Conservation (phyloP, 768 basidiomycete genomes). For the Hirschioporus abietinus region DNA sequence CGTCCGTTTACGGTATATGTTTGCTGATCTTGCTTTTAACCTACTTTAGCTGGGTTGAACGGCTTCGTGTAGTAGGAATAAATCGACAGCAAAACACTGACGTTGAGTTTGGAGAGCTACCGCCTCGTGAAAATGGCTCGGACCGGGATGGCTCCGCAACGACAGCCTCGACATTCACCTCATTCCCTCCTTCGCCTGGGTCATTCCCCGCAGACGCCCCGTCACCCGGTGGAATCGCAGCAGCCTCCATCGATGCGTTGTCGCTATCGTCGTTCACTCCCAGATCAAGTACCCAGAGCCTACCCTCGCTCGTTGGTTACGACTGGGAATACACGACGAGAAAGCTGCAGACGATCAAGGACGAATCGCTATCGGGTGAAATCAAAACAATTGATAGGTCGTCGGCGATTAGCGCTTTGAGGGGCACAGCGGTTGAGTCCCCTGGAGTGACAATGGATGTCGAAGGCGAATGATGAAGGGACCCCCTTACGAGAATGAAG, state of each 20-base stretch:
- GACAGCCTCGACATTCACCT: not conserved
- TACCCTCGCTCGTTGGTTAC: not conserved
- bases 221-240: not conserved
- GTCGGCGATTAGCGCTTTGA: not conserved
- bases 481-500: not conserved
- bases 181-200: not conserved
- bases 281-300: not conserved
- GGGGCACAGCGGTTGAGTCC: not conserved
- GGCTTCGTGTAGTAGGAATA: conserved; percentile 70
- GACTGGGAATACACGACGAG: not conserved
- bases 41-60: conserved; percentile 68
- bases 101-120: not conserved
- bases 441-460: not conserved
- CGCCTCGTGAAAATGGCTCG: not conserved
- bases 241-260: not conserved
- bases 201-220: not conserved
- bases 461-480: not conserved
- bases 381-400: not conserved
- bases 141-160: not conserved
- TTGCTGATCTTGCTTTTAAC: conserved; percentile 5
- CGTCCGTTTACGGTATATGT: conserved; percentile 6
- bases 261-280: not conserved
- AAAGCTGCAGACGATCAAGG: not conserved
- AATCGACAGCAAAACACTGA: conserved; percentile 40
- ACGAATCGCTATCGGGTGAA: not conserved